A percentile compares a stretch with the other conserved stretches of the same genome.
Evolutionary conservation across 208 protist genomes (phyloP).

Genomic region (Angomonas desouzai): DNA sequence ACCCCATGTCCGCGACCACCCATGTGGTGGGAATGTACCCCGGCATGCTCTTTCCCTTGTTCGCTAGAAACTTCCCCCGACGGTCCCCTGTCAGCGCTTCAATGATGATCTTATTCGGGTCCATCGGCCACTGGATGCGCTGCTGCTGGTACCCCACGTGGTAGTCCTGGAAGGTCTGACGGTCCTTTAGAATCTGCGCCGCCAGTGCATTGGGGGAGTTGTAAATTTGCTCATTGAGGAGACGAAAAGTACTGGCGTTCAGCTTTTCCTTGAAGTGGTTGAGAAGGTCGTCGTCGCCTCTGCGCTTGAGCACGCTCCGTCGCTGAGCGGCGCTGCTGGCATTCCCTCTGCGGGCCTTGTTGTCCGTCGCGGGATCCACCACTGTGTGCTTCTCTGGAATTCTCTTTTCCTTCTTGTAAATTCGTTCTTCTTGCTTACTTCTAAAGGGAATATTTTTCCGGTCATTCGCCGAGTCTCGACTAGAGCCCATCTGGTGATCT

Average conservation of each 20-base stretch:
- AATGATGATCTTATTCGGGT: conserved; percentile 90
- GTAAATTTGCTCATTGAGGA: conserved; percentile 89
- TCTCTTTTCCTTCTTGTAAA: conserved; percentile 54
- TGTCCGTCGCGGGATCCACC: conserved; percentile 22
- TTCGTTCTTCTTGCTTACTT: conserved; percentile 47
- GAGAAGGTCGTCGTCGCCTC: conserved; percentile 75
- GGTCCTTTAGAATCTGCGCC: conserved; percentile 71
- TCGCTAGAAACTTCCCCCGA: conserved; percentile 69
- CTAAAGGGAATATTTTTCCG: conserved; percentile 59
- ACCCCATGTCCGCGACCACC: conserved; percentile 95
- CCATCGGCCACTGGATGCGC: conserved; percentile 90
- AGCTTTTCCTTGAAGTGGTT: conserved; percentile 83
- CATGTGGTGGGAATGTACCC: conserved; percentile 74
- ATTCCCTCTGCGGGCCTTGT: conserved; percentile 27
- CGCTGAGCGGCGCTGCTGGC: conserved; percentile 85
- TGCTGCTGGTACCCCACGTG: conserved; percentile 92
- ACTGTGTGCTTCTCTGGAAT: conserved; percentile 44
- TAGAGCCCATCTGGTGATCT: conserved; percentile 29
- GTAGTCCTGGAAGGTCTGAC: conserved; percentile 83
- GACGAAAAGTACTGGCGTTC: conserved; percentile 78
- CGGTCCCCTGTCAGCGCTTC: conserved; percentile 68
- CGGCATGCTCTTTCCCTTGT: conserved; percentile 80
- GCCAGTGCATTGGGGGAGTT: conserved; percentile 76
- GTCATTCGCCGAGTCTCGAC: conserved; percentile 79
- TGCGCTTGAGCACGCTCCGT: conserved; percentile 58